Percentiles rank a stretch among this genome's conserved stretches.
Conservation (phyloP, 495 filamentous ascomycete genomes). For the Cryomyces minteri region DNA sequence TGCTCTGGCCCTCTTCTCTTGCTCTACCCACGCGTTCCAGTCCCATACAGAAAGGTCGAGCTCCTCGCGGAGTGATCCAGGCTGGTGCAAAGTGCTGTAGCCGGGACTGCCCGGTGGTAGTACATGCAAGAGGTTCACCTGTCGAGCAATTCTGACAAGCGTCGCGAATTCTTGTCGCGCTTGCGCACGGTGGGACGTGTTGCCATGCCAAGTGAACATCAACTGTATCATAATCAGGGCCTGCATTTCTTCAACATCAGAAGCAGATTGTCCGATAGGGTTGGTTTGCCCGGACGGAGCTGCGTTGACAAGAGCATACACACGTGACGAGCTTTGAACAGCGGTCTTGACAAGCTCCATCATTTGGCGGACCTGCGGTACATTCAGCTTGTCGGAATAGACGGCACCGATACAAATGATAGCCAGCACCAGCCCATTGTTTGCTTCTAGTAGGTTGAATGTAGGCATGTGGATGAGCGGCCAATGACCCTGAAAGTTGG, state of each 20-base stretch:
- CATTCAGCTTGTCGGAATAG: conserved; percentile 35
- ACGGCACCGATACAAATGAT: conserved; percentile 51
- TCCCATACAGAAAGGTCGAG: conserved; percentile 26
- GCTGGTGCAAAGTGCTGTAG: conserved; percentile 23
- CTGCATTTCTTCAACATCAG: conserved; percentile 40
- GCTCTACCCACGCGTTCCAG: conserved; percentile 46
- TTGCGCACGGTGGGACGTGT: conserved; percentile 33
- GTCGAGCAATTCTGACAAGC: conserved; percentile 31
- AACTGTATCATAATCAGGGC: conserved; percentile 34
- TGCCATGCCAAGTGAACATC: conserved; percentile 47
- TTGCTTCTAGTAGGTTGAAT: conserved; percentile 39
- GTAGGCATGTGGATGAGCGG: conserved; percentile 51
- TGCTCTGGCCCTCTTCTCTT: conserved; percentile 44
- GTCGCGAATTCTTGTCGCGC: conserved; percentile 32
- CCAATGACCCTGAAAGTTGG: conserved; percentile 47
- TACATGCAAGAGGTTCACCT: conserved; percentile 24
- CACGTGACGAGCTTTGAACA: conserved; percentile 29
- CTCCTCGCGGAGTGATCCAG: conserved; percentile 15
- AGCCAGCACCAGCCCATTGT: conserved; percentile 37
- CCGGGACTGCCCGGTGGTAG: conserved; percentile 4
- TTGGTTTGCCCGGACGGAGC: conserved; percentile 16
- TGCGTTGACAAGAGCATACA: conserved; percentile 22
- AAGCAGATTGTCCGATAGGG: conserved; percentile 9
- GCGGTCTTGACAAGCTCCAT: conserved; percentile 34
- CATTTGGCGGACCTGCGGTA: conserved; percentile 35